Conservation (phyloP, 495 filamentous ascomycete genomes). For the Lophiostoma macrostomum region DNA sequence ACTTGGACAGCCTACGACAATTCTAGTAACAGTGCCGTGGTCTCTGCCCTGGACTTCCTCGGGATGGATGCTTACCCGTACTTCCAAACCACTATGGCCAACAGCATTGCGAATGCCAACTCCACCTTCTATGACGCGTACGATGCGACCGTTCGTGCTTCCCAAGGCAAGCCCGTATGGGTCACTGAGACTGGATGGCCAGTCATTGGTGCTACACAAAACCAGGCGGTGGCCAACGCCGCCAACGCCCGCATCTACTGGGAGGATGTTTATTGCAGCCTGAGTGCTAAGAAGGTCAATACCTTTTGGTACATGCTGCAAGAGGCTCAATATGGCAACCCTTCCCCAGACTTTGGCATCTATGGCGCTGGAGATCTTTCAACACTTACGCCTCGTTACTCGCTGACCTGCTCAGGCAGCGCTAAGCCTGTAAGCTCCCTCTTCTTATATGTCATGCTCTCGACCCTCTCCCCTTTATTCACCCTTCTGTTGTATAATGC, state of each 20-base stretch:
- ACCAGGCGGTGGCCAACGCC: conserved; percentile 58
- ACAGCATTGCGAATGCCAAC: conserved; percentile 61
- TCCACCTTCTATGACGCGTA: conserved; percentile 62
- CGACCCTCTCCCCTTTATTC: conserved; percentile 10
- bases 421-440: conserved; percentile 7
- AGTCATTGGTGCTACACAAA: conserved; percentile 59
- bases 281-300: conserved; percentile 61
- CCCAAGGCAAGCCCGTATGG: conserved; percentile 71
- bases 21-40: conserved; percentile 64
- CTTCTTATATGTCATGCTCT: conserved; percentile 1
- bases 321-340: conserved; percentile 55
- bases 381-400: conserved; percentile 34
- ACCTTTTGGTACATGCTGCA: conserved; percentile 76
- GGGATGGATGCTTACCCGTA: conserved; percentile 64
- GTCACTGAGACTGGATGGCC: conserved; percentile 92
- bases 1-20: conserved; percentile 89
- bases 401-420: conserved; percentile 34
- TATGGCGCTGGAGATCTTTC: conserved; percentile 49
- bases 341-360: conserved; percentile 70
- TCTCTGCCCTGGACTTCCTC: conserved; percentile 68
- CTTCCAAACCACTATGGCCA: conserved; percentile 68
- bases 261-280: conserved; percentile 70
- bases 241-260: conserved; percentile 78
- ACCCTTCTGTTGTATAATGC: conserved; percentile 14
- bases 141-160: conserved; percentile 54